Conservation (phyloP, 306 rosid species). For the Cucurbita maxima region DNA sequence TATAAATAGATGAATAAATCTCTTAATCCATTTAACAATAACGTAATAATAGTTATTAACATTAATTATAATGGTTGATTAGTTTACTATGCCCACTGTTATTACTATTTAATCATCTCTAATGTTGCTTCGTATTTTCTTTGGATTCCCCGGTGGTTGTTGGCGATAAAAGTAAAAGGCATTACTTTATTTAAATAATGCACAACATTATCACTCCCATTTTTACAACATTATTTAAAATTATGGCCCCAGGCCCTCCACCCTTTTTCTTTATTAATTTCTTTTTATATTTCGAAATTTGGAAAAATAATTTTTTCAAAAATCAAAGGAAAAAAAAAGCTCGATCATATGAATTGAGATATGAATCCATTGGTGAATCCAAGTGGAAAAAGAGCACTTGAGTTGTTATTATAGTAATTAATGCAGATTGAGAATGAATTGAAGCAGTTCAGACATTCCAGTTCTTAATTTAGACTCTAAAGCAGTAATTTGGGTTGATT, state of each 20-base stretch:
- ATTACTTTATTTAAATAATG: neutral
- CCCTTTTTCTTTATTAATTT: neutral
- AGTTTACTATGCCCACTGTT: no score
- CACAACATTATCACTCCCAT: neutral
- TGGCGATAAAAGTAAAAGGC: neutral
- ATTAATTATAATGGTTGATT: no score
- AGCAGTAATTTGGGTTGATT: neutral
- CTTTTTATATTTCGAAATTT: neutral
- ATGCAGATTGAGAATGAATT: neutral
- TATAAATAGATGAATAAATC: no score
- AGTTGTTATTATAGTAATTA: neutral
- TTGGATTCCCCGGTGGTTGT: neutral
- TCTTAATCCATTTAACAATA: no score
- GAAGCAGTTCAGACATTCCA: neutral
- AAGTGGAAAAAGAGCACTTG: neutral
- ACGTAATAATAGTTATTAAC: no score
- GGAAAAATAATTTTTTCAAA: neutral
- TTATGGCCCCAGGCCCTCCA: neutral
- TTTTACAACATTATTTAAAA: neutral
- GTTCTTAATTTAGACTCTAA: neutral
- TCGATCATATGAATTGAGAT: neutral
- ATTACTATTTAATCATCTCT: neutral
- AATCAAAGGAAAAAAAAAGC: no score
- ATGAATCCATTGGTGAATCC: neutral
- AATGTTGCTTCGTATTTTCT: neutral